Conservation (phyloP, 192 early-diverging fungal species). For the Podila epigama region DNA sequence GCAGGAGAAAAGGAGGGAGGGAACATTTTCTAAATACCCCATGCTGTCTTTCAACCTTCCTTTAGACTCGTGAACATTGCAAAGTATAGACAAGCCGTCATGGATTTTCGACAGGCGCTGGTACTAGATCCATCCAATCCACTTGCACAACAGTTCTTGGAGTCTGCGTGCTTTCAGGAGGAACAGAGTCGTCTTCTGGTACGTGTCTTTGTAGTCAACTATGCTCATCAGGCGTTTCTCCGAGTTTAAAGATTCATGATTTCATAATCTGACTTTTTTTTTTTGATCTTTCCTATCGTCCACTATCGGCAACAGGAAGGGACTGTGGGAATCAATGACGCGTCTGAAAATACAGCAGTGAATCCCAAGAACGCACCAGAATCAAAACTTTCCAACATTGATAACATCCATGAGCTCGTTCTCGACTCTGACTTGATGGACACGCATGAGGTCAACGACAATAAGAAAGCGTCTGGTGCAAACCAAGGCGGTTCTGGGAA, state of each 20-base stretch:
- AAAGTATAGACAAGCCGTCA: conserved; percentile 29
- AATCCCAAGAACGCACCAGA: neutral
- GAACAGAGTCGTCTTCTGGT: conserved; percentile 26
- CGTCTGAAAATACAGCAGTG: too few species aligned
- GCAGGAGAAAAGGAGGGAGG: too few species aligned
- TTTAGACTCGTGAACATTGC: conserved; percentile 24
- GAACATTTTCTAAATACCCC: too few species aligned
- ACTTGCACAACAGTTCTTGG: conserved; percentile 33
- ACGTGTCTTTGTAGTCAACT: neutral
- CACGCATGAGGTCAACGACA: neutral
- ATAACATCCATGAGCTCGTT: conserved; percentile 47
- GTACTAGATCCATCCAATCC: conserved; percentile 30
- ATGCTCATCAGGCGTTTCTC: neutral
- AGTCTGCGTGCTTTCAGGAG: conserved; percentile 32
- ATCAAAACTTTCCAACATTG: conserved; percentile 13
- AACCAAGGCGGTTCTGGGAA: neutral
- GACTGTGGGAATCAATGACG: too few species aligned
- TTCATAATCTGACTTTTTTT: too few species aligned
- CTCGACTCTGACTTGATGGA: conserved; percentile 29
- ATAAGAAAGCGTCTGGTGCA: neutral
- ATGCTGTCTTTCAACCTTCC: too few species aligned
- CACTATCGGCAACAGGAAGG: neutral
- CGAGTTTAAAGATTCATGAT: too few species aligned
- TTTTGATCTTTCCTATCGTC: too few species aligned
- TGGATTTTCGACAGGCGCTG: conserved; percentile 46